Evolutionary conservation across 1,284 basidiomycete genomes (phyloP), one percentile per base, ranked within the genome.

Genomic region (Polyporus tsugae): DNA sequence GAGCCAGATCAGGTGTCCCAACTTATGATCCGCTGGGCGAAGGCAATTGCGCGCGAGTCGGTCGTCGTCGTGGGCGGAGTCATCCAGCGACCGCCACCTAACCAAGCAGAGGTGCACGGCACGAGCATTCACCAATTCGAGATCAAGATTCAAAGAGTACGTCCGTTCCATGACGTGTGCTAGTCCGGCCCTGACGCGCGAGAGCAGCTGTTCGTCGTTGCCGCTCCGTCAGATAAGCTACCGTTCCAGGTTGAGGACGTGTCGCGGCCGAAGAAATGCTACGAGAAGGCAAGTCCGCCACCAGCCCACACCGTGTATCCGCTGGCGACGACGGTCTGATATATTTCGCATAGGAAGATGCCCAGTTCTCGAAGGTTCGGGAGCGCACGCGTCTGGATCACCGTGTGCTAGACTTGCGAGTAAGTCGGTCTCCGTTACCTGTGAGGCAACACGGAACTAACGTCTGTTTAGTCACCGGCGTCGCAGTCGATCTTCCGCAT

Each of bases 401-500:
- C 80, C 86, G 91, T 63, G 87, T 91, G 3, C 83, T 92, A 71
- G 91, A 92, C 76, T 81, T 92, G 38, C 82, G 90, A 17, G 78
- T 79, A 69, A 35, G 78, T 73, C 2, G 29, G 7, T 6, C 17
- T 17, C 0, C 66, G 4, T 17, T 7, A 6, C 33, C 41, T 29
- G 25, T 25, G 36, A 15, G 11, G 44, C 36, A 15, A 13, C 58
- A 11, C 25, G 36, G 22, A 35, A 38, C 41, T 57, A 39, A 44
- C 19, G 6, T 19, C 39, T 52, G 6, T 38, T 0, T 46, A 77
- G 81, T 89, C 89, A 6, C 86, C 88, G 19, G 85, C 86, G 62
- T 89, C 90, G 77, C 89, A 92, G 79, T 87, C 89, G 71, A 91
- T 92, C 78, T 92, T 92, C 86, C 84, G 86, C 60, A 82, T 92